Evolutionary conservation across 148 eudicot genomes (phyloP).

Genomic region (Spergularia bocconei): DNA sequence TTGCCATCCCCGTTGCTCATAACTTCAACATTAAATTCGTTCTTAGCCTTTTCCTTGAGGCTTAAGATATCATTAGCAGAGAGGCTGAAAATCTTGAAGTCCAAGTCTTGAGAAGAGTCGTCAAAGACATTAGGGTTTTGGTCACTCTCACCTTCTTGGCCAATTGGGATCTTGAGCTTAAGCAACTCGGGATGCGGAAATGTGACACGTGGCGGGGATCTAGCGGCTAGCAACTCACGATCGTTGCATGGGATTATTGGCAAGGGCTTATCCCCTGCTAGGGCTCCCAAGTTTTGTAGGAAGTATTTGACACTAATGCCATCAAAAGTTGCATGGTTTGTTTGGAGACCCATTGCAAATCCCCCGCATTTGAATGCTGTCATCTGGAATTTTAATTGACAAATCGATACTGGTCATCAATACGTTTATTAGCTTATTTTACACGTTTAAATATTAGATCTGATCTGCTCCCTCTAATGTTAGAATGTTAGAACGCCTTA

Average conservation of each 20-base stretch:
- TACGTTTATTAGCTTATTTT: no score
- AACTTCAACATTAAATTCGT: not conserved
- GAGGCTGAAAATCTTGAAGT: constrained; percentile 59
- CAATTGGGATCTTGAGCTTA: constrained; percentile 44
- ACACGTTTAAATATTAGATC: no score
- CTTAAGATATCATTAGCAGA: constrained; percentile 38
- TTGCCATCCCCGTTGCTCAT: constrained; percentile 20
- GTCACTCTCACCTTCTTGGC: constrained; percentile 34
- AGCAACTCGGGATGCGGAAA: constrained; percentile 79
- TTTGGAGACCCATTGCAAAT: constrained; percentile 70
- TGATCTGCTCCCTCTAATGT: no score
- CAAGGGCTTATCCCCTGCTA: constrained; percentile 55
- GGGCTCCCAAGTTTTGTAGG: constrained; percentile 68
- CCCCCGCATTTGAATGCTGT: constrained; percentile 93
- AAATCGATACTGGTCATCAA: no score
- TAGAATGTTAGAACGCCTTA: no score
- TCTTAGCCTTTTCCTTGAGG: constrained; percentile 52
- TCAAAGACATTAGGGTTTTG: constrained; percentile 43
- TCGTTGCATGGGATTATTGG: constrained; percentile 53
- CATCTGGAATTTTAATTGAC: constrained; percentile 35
- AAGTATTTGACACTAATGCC: constrained; percentile 65
- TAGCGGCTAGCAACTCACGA: constrained; percentile 66
- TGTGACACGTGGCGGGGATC: constrained; percentile 72
- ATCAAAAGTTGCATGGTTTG: constrained; percentile 70
- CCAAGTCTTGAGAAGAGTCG: constrained; percentile 44